Conservation (phyloP, 306 rosid genomes). For the Herpetospermum pedunculosum region DNA sequence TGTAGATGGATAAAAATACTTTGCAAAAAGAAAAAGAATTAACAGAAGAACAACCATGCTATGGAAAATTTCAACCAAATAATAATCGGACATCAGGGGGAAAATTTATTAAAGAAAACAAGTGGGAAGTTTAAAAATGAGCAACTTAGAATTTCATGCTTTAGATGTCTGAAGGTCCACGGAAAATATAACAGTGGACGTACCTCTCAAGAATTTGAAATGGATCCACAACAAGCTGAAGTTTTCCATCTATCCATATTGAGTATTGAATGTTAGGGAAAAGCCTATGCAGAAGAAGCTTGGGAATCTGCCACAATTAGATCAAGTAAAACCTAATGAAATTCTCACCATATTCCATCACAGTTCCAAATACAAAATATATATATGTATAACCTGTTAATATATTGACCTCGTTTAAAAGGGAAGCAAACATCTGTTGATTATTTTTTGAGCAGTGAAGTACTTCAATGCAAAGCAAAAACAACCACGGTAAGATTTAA, state of each 20-base stretch:
- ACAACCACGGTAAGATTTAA: neutral
- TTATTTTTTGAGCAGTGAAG: neutral
- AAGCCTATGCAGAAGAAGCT: constrained; percentile 93
- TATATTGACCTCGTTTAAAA: neutral
- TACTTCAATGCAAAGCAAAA: neutral
- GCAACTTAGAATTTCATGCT: constrained; percentile 1
- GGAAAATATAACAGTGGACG: constrained; percentile 8
- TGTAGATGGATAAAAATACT: neutral
- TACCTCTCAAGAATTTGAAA: constrained; percentile 86
- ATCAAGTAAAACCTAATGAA: neutral
- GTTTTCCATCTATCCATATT: constrained; percentile 95
- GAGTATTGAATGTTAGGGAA: constrained; percentile 83
- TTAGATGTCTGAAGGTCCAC: neutral
- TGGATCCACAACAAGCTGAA: constrained; percentile 75
- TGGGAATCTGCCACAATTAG: constrained; percentile 55
- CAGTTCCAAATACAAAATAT: constrained; percentile 3
- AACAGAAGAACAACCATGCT: neutral
- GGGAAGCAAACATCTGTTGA: neutral
- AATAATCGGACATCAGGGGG: neutral
- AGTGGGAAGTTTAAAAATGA: neutral
- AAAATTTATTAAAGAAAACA: neutral
- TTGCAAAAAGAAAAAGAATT: neutral
- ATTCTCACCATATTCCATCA: neutral
- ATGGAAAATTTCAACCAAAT: neutral
- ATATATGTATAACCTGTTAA: constrained; percentile 1